These are phyloP conservation scores for Raphanus hybrid DNA, from an alignment of 441 rosid genomes.

Conservation along the genomic window DNA sequence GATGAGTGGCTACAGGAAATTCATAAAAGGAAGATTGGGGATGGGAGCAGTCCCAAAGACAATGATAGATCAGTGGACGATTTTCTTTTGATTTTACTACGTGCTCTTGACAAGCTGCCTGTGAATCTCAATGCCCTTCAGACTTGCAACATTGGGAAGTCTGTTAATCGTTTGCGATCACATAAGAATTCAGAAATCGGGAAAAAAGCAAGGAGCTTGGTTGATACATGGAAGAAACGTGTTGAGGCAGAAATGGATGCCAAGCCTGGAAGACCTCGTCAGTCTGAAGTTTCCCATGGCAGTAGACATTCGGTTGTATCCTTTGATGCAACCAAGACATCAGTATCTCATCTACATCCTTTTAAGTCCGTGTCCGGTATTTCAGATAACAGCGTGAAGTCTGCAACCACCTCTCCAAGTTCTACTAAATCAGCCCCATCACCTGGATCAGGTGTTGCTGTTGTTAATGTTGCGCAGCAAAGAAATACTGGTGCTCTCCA, in stretches of 20 bases:
- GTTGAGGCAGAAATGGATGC: slow-evolving; percentile 98
- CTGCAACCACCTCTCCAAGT: slow-evolving; percentile 60
- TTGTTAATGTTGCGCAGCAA: slow-evolving; percentile 34
- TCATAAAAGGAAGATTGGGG: slow-evolving; percentile 86
- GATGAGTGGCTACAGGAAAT: slow-evolving; percentile 99
- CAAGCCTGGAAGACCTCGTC: slow-evolving; percentile 56
- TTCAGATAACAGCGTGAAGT: slow-evolving; percentile 51
- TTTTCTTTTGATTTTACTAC: slow-evolving; percentile 71
- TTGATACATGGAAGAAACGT: slow-evolving; percentile 97
- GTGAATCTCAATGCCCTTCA: slow-evolving; percentile 94
- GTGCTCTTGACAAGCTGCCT: slow-evolving; percentile 90
- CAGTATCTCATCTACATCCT: slow-evolving; percentile 58
- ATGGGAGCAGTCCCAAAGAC: slow-evolving; percentile 73
- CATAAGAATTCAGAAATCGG: slow-evolving; percentile 87
- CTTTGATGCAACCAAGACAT: slow-evolving; percentile 69
- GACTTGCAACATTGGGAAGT: slow-evolving; percentile 91
- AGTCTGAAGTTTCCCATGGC: slow-evolving; percentile 54
- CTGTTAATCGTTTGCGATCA: slow-evolving; percentile 87
- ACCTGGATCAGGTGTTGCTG: slow-evolving; percentile 47
- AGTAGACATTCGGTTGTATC: slow-evolving; percentile 64
- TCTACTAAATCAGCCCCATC: slow-evolving; percentile 58
- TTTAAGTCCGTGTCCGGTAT: slow-evolving; percentile 56
- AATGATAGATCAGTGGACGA: slow-evolving; percentile 77
- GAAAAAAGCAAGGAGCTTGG: slow-evolving; percentile 89
- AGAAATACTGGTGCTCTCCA: slow-evolving; percentile 47